These are phyloP conservation scores for Dictyostelium purpureum DNA, from an alignment of 78 protist genomes.

Conservation along the genomic window DNA sequence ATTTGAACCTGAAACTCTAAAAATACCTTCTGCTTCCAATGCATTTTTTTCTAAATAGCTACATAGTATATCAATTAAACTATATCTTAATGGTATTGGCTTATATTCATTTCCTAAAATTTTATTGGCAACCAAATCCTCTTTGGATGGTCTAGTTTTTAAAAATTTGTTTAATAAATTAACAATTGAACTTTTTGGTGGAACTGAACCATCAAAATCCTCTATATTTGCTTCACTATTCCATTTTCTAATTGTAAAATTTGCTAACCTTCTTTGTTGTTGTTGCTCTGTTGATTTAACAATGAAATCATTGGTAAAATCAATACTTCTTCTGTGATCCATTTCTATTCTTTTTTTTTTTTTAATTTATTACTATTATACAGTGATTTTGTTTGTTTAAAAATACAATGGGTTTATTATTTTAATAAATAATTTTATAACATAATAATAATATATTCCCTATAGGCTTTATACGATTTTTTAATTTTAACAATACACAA, in stretches of 20 bases:
- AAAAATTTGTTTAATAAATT: constrained; percentile 58
- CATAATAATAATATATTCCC: too few relatives aligned
- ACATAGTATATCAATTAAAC: constrained; percentile 24
- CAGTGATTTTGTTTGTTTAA: background rate
- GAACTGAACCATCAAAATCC: background rate
- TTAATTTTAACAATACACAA: too few relatives aligned
- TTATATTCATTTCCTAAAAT: constrained; percentile 26
- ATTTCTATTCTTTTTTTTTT: background rate
- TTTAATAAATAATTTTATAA: too few relatives aligned
- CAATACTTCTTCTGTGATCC: background rate
- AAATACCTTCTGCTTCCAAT: constrained; percentile 26
- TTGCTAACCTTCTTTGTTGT: background rate
- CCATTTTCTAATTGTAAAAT: constrained; percentile 2
- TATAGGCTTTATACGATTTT: too few relatives aligned
- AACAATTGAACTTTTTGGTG: constrained; percentile 17
- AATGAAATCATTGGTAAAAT: background rate
- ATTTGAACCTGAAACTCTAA: constrained; percentile 49
- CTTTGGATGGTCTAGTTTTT: constrained; percentile 59
- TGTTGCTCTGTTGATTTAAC: background rate
- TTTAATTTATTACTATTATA: background rate
- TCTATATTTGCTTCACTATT: background rate
- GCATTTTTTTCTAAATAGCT: constrained; percentile 33
- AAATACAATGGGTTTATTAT: background rate
- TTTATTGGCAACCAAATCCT: constrained; percentile 34
- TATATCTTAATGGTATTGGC: constrained; percentile 55